These are phyloP conservation scores for California macrophylla DNA, from an alignment of 441 rosid species.

Conservation along the genomic window DNA sequence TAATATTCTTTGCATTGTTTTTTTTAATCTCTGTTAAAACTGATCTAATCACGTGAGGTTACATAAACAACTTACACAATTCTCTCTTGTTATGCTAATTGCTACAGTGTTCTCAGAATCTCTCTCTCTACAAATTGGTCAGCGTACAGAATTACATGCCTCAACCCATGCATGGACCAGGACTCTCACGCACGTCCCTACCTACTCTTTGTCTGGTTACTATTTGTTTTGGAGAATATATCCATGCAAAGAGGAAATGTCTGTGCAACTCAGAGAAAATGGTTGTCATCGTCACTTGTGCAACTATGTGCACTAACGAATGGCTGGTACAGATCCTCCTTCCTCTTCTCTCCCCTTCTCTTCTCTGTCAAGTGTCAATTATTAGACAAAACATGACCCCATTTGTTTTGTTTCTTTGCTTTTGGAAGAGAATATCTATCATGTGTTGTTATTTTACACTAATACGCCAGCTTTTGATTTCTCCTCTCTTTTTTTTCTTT, in stretches of 20 bases:
- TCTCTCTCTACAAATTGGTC: not conserved
- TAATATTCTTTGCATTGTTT: not conserved
- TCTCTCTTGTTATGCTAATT: too few relatives aligned
- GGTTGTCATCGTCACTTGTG: conserved; percentile 1
- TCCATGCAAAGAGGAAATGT: conserved; percentile 6
- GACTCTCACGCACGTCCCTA: not conserved
- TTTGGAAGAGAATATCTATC: not conserved
- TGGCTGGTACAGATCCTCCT: not conserved
- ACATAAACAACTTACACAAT: not conserved
- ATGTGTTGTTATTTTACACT: conserved; percentile 1
- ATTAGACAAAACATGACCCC: conserved; percentile 3
- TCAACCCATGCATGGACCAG: not conserved
- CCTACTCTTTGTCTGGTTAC: conserved; percentile 3
- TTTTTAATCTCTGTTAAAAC: not conserved
- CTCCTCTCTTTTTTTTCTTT: not conserved
- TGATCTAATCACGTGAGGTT: not conserved
- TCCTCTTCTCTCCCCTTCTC: not conserved
- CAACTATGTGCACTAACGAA: not conserved
- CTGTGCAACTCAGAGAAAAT: not conserved
- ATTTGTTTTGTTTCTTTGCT: conserved; percentile 1
- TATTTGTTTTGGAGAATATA: not conserved
- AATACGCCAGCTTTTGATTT: not conserved
- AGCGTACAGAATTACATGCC: not conserved
- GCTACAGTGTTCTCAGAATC: too few relatives aligned
- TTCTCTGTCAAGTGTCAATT: not conserved